phyloP scores from a whole-genome alignment of 2,329 filamentous ascomycete genomes.

The Didymella arachidicola region DNA sequence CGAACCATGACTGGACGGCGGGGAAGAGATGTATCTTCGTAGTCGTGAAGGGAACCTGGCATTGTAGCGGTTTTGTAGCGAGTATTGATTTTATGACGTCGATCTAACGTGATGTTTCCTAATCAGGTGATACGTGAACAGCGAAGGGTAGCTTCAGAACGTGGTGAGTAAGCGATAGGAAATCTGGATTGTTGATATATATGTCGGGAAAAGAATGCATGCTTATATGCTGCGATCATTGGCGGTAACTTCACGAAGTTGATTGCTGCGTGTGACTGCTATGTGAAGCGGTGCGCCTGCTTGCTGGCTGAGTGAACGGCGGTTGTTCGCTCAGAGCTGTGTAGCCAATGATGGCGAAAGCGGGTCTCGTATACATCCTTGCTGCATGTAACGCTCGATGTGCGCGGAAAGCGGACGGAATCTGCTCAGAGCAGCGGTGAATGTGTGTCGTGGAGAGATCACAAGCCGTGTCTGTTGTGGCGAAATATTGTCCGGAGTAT shows the following conservation, averaged over 20 bases:
- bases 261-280: conserved; percentile 6
- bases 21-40: neutral
- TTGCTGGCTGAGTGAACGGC: neutral
- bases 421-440: neutral
- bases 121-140: neutral
- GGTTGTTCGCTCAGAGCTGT: neutral
- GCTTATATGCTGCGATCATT: conserved; percentile 2
- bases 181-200: neutral
- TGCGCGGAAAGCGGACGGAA: neutral
- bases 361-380: neutral
- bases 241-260: conserved; percentile 1
- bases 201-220: neutral
- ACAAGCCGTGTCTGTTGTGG: conserved; percentile 4
- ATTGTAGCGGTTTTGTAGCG: conserved; percentile 8
- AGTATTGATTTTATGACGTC: conserved; percentile 18
- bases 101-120: conserved; percentile 18
- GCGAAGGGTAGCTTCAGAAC: neutral
- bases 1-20: conserved; percentile 29
- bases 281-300: neutral
- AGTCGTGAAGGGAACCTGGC: conserved; percentile 3
- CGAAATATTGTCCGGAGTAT: neutral
- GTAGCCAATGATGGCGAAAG: neutral
- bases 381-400: neutral
- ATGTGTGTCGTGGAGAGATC: neutral
- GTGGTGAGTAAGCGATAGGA: neutral